phyloP scores from a whole-genome alignment of 2,329 filamentous ascomycete genomes.

The Aspergillus fijiensis region DNA sequence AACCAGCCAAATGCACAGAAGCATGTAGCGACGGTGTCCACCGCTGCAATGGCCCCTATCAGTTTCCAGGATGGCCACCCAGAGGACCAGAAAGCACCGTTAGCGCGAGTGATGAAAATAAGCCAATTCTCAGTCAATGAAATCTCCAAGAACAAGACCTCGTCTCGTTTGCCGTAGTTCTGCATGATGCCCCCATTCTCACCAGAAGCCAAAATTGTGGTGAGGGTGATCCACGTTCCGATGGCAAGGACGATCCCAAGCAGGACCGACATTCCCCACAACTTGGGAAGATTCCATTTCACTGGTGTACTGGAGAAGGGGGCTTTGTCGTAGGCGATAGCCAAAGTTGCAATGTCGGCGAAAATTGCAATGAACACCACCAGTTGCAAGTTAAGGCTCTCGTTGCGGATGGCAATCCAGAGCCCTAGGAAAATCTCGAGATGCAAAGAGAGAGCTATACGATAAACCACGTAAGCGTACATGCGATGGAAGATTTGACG shows the following conservation, averaged over 20 bases:
- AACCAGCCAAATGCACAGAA: constrained; percentile 88
- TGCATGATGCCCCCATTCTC: constrained; percentile 81
- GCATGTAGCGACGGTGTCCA: constrained; percentile 80
- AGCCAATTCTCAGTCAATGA: constrained; percentile 93
- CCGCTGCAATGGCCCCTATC: constrained; percentile 71
- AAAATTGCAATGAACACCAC: constrained; percentile 95
- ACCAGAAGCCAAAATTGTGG: constrained; percentile 71
- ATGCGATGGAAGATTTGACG: constrained; percentile 96
- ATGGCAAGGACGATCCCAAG: constrained; percentile 77
- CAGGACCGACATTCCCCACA: constrained; percentile 88
- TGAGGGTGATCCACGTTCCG: constrained; percentile 86
- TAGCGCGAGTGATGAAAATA: constrained; percentile 93
- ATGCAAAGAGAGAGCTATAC: constrained; percentile 88
- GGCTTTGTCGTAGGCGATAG: constrained; percentile 91
- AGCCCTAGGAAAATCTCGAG: constrained; percentile 88
- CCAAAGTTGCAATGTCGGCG: constrained; percentile 85
- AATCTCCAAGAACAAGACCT: constrained; percentile 85
- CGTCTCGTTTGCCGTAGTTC: constrained; percentile 80
- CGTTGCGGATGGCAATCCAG: constrained; percentile 87
- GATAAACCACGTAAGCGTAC: constrained; percentile 94
- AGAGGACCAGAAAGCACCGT: constrained; percentile 88
- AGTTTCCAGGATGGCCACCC: constrained; percentile 43
- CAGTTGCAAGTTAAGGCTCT: constrained; percentile 78
- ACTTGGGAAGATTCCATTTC: constrained; percentile 92
- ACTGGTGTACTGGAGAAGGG: constrained; percentile 82